These are phyloP conservation scores for Suillus hirtellus DNA, from an alignment of 768 basidiomycete species.

Conservation along the genomic window DNA sequence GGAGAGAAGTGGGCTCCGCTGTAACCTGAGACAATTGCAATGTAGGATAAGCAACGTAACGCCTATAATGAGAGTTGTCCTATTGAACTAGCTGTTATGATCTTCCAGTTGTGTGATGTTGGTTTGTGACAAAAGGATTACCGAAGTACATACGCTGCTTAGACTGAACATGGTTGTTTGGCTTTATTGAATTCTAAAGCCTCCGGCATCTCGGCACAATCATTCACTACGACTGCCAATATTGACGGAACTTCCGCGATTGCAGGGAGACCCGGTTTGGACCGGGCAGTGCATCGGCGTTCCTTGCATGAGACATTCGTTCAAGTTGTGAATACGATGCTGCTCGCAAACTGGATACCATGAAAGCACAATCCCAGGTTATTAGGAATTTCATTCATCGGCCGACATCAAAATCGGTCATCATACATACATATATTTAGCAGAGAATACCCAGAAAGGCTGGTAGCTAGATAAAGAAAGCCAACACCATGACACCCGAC, in stretches of 20 bases:
- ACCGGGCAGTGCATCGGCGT: background rate
- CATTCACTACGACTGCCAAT: background rate
- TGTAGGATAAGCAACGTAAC: background rate
- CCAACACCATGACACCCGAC: background rate
- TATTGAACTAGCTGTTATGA: background rate
- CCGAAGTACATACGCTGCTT: background rate
- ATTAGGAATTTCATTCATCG: background rate
- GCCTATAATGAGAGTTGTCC: background rate
- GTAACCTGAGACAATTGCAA: background rate
- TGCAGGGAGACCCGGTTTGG: background rate
- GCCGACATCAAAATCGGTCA: background rate
- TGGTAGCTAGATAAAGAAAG: background rate
- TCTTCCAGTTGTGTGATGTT: background rate
- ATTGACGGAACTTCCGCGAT: background rate
- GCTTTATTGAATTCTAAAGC: conserved; percentile 28
- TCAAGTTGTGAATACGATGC: background rate
- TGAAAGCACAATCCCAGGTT: background rate
- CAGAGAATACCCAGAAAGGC: conserved; percentile 2
- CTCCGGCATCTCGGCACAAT: conserved; percentile 16
- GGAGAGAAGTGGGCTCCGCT: background rate
- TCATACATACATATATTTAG: background rate
- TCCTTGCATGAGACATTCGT: background rate
- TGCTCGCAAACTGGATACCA: background rate
- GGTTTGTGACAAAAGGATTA: background rate
- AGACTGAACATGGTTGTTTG: conserved; percentile 18